Base-by-base conservation (phyloP, 2,329 filamentous ascomycete species). In the Xylariomycetidae sp. region DNA sequence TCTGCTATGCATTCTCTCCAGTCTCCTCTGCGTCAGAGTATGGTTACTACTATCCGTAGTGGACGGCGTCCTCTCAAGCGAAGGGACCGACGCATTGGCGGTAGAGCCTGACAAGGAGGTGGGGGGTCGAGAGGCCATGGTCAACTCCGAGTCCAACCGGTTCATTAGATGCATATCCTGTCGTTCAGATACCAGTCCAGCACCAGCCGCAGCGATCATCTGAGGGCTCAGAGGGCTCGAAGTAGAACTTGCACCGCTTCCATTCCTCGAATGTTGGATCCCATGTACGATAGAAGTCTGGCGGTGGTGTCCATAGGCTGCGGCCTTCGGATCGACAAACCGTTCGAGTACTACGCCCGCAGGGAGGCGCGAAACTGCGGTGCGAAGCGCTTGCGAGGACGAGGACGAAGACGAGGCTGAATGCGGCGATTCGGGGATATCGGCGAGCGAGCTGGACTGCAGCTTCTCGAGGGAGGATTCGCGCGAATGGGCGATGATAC, bases 231-330 rank as follows among this genome's bases (percentile, higher is more conserved):
- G 70, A 38, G 90, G 90, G 59, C 85, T 94, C 17, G 83, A 82
- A 22, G 83, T 77, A 36, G 85, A 79, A 57, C 86, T 88, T 45
- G 84, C n/a, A n/a, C n/a, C 79, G 64, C 89, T 96, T 50, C 88
- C 85, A 73, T 94, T 94, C 63, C 90, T 73, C 50, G 77, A 77
- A 76, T 98, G 92, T 59, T 95, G 89, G 48, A 94, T 82, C 53
- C 92, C 90, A 77, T 97, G 87, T 37, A 97, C 89, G 50, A 97
- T 96, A 30, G 90, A 97, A 1, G 90, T 94, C 66, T 98, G 88
- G 35, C 92, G 82, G 63, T 97, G 88, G 60, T 98, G 89, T 39
- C 86, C 87, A 69, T 97, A 80, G 16, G 67, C 63, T 19, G 62
- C 64, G 27, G 62, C 61, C 53, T 79, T 80, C 30, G 65, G 68